Evolutionary conservation across 2,329 filamentous ascomycete species (phyloP).

Genomic region (Pseudogymnoascus sp.): DNA sequence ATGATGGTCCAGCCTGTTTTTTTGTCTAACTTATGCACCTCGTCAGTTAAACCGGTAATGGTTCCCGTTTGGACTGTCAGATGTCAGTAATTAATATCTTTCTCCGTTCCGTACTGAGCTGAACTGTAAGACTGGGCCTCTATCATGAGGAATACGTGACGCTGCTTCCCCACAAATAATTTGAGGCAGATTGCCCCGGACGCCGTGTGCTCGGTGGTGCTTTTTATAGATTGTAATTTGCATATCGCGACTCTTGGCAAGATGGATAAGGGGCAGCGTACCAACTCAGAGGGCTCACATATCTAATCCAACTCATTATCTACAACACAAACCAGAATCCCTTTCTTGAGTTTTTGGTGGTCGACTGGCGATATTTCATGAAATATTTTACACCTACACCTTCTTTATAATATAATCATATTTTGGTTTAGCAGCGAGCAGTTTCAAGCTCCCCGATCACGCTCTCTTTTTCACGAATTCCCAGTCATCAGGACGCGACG

Average conservation of each 20-base stretch:
- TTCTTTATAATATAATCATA: constrained; percentile 2
- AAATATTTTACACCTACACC: not conserved
- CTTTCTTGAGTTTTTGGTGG: not conserved
- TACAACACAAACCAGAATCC: not conserved
- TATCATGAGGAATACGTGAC: not conserved
- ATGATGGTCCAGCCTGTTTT: not conserved
- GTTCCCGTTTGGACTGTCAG: not conserved
- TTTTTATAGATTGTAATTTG: constrained; percentile 9
- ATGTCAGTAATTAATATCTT: not conserved
- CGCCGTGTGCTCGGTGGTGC: constrained; percentile 1
- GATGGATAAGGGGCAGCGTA: not conserved
- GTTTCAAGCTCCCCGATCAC: not conserved
- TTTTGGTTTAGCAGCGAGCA: not conserved
- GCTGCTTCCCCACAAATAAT: constrained; percentile 7
- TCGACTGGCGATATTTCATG: not conserved
- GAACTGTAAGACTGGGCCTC: not conserved
- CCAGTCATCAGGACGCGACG: constrained; percentile 3
- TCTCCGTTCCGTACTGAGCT: not conserved
- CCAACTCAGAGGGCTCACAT: constrained; percentile 3
- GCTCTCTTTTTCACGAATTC: constrained; percentile 4
- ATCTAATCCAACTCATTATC: constrained; percentile 3
- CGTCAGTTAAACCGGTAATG: not conserved
- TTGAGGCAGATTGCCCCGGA: constrained; percentile 4
- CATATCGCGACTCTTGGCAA: constrained; percentile 4
- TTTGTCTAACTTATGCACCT: not conserved